Evolutionary conservation across 176 grass and related monocot species (phyloP).

Genomic region (Oryza nivara): DNA sequence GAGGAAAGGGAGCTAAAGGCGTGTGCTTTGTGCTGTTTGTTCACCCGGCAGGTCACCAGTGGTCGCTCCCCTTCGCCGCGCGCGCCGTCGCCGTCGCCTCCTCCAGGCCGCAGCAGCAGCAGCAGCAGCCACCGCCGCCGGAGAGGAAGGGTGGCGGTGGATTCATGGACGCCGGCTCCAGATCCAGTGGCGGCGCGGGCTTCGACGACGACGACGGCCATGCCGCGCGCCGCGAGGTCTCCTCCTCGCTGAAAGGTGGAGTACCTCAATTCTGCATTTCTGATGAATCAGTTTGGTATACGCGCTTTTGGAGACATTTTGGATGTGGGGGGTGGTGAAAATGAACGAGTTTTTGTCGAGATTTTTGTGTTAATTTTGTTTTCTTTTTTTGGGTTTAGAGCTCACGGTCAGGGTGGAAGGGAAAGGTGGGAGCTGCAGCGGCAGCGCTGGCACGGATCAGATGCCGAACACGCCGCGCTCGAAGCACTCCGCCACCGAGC

Average conservation of each 20-base stretch:
- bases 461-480: slow-evolving; percentile 85
- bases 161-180: slow-evolving; percentile 75
- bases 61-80: slow-evolving; percentile 66
- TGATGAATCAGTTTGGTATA: neutral
- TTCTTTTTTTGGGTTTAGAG: slow-evolving; percentile 35
- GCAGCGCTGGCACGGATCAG: slow-evolving; percentile 72
- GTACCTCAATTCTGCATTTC: slow-evolving; percentile 33
- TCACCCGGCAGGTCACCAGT: slow-evolving; percentile 56
- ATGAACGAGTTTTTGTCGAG: neutral
- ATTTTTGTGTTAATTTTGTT: neutral
- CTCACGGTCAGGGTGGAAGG: slow-evolving; percentile 62
- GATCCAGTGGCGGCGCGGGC: slow-evolving; percentile 65
- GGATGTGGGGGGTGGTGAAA: neutral
- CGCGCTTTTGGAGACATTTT: neutral
- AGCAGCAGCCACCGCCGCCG: slow-evolving; percentile 35
- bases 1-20: slow-evolving; percentile 26
- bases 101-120: slow-evolving; percentile 36
- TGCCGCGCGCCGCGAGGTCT: slow-evolving; percentile 66
- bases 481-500: slow-evolving; percentile 95
- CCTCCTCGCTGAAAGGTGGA: slow-evolving; percentile 71
- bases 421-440: slow-evolving; percentile 68
- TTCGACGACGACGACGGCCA: slow-evolving; percentile 76
- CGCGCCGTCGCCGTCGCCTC: slow-evolving; percentile 55
- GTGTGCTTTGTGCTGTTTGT: slow-evolving; percentile 24
- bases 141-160: slow-evolving; percentile 50